Evolutionary conservation across 257 asterid genomes (phyloP).

Genomic region (Haberlea rhodopensis): DNA sequence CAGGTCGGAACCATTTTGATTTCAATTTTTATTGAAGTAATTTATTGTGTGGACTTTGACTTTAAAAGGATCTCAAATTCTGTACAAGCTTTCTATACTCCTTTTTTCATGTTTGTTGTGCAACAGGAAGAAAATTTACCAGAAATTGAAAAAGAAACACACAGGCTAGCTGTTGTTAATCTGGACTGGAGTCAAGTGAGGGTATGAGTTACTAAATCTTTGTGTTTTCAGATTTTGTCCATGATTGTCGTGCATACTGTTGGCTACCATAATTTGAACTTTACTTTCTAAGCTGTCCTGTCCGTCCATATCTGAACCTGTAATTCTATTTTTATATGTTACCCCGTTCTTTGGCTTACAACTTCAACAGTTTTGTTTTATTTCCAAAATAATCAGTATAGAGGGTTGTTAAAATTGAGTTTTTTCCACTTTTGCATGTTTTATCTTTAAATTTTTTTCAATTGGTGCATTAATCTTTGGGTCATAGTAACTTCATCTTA

Average conservation of each 20-base stretch:
- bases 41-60: not conserved
- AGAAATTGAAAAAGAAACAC: slow-evolving; percentile 76
- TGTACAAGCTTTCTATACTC: not conserved
- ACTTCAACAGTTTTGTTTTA: not conserved
- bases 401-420: not conserved
- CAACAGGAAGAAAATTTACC: slow-evolving; percentile 70
- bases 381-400: not conserved
- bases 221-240: slow-evolving; percentile 2
- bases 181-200: slow-evolving; percentile 92
- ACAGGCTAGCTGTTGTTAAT: slow-evolving; percentile 75
- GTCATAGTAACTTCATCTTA: too few species aligned
- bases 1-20: slow-evolving; percentile 24
- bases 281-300: not conserved
- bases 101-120: slow-evolving; percentile 16
- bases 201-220: slow-evolving; percentile 43
- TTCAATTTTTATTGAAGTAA: not conserved
- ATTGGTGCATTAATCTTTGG: too few species aligned
- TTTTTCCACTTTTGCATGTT: not conserved
- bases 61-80: not conserved
- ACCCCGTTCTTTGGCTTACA: not conserved
- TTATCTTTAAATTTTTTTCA: not conserved
- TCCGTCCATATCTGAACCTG: not conserved
- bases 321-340: not conserved
- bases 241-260: slow-evolving; percentile 3
- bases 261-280: not conserved